Base-by-base conservation (phyloP, 768 basidiomycete species). In the Austroboletus eburneus region DNA sequence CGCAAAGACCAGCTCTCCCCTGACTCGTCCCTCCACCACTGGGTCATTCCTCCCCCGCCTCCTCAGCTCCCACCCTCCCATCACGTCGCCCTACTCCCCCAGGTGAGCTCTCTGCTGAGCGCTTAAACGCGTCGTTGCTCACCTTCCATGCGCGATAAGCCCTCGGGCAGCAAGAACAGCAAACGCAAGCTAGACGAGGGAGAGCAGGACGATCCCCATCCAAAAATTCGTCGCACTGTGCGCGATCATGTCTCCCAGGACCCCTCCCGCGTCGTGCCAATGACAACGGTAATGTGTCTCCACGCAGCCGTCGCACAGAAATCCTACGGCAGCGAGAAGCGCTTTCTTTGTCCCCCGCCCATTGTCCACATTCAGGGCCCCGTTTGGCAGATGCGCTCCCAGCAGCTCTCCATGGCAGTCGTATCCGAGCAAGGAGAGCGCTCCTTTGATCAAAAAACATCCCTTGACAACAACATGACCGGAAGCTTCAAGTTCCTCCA, bases 301-400 rank as follows among this genome's bases (percentile, higher is more conserved):
- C 92, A 95, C 60, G 91, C 92, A 21, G 90, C 89, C 25, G 91
- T 93, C 42, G 93, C 91, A 2, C 93, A 96, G 71, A 96, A 96
- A 71, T 93, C 91, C 10, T 96, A 96, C 63, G 91, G 91, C 42
- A 91, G 86, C 65, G 93, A 96, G 72, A 93, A 94, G 66, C 85
- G 93, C 47, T 92, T 94, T 63, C 78, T 97, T 30, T 91, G 89
- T 59, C 93, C 93, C 9, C 92, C 93, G 3, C 93, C 93, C 9
- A 81, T 95, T 48, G 90, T 97, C 24, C 88, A 91, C 56, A 90
- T 94, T 54, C 88, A 91, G 58, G 91, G 91, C 17, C 88, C 92
- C 3, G 81, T 85, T 32, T 83, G 84, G 80, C 85, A 87, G 52
- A 84, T 90, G 74, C 84, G 85, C 43, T 73, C 77, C 30, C 90